phyloP scores from a whole-genome alignment of 2,329 filamentous ascomycete genomes.

The Monilinia vaccinii-corymbosi region DNA sequence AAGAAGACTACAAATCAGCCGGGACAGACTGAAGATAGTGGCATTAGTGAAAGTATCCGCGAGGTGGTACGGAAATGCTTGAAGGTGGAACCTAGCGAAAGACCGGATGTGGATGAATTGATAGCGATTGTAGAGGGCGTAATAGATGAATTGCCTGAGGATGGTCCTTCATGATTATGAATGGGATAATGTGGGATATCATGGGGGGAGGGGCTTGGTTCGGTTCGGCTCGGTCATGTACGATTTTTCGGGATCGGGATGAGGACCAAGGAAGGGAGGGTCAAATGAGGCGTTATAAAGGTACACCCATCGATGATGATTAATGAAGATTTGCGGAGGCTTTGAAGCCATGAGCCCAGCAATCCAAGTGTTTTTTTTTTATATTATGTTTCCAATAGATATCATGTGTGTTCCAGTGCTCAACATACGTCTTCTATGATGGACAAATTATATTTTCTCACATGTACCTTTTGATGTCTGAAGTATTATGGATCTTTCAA shows the following conservation, averaged over 20 bases:
- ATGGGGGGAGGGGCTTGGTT: background rate
- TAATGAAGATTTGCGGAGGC: background rate
- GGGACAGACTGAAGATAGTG: constrained; percentile 31
- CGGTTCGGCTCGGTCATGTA: background rate
- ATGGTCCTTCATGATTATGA: constrained; percentile 31
- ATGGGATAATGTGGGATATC: background rate
- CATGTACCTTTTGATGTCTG: background rate
- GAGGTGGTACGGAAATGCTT: constrained; percentile 83
- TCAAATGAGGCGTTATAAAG: background rate
- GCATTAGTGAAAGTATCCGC: constrained; percentile 73
- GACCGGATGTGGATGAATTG: constrained; percentile 79
- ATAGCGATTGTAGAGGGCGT: constrained; percentile 70
- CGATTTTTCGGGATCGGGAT: background rate
- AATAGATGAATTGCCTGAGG: constrained; percentile 57
- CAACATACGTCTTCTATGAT: background rate
- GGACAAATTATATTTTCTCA: no score
- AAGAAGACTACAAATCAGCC: constrained; percentile 30
- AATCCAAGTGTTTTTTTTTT: background rate
- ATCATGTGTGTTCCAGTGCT: background rate
- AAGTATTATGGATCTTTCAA: background rate
- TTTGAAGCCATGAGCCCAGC: background rate
- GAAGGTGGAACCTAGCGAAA: constrained; percentile 74
- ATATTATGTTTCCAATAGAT: background rate
- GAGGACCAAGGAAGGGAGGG: no score
- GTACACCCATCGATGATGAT: background rate